Percentiles rank a stretch among this genome's conserved stretches.
Conservation (phyloP, 1,139 yeast genomes). For the Zygoascus hellenicus region DNA sequence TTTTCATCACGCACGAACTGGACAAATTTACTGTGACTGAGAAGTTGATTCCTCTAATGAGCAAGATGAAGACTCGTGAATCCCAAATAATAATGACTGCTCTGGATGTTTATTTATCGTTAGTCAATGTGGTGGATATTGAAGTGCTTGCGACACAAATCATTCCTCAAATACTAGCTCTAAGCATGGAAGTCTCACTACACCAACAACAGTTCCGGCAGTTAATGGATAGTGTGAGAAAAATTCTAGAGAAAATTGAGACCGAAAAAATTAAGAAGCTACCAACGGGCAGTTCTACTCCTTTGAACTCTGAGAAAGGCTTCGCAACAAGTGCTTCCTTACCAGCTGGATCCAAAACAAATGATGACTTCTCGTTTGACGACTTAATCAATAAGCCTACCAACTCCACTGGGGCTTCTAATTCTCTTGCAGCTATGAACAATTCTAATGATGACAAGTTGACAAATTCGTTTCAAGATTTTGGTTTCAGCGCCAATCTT, state of each 20-base stretch:
- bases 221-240: constrained; percentile 27
- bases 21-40: constrained; percentile 72
- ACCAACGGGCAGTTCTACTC: constrained; percentile 12
- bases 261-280: constrained; percentile 24
- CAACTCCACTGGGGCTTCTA: background rate
- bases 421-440: background rate
- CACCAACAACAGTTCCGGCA: constrained; percentile 38
- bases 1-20: constrained; percentile 52
- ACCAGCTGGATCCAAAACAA: background rate
- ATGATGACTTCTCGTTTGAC: constrained; percentile 3
- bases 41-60: constrained; percentile 68
- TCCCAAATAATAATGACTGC: constrained; percentile 56
- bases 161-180: constrained; percentile 46
- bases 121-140: constrained; percentile 35
- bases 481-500: no score
- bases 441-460: background rate
- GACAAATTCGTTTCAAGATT: background rate
- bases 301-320: background rate
- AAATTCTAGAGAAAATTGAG: constrained; percentile 25
- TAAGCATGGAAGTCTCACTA: constrained; percentile 44
- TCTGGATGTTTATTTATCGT: constrained; percentile 45
- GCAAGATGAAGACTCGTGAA: constrained; percentile 71
- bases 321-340: background rate
- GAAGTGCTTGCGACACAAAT: constrained; percentile 43
- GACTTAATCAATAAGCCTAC: constrained; percentile 6